phyloP scores from a whole-genome alignment of 2,329 filamentous ascomycete genomes.

The Colletotrichum eleusines region DNA sequence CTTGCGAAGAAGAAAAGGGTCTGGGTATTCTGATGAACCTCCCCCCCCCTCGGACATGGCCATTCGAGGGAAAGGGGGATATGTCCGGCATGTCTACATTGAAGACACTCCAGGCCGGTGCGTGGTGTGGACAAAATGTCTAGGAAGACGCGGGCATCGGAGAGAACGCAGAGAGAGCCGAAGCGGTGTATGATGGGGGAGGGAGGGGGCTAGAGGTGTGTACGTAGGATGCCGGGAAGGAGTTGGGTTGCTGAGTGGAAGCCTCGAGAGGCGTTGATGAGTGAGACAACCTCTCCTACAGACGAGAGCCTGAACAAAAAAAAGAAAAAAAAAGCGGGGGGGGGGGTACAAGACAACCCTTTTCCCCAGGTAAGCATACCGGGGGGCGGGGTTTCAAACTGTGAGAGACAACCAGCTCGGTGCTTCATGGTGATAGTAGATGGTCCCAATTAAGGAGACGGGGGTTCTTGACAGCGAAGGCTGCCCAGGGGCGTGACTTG shows the following conservation, averaged over 20 bases:
- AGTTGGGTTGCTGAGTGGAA: background rate
- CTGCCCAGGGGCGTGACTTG: background rate
- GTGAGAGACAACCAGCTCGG: background rate
- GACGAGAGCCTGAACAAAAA: background rate
- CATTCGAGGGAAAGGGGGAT: background rate
- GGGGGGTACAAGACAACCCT: background rate
- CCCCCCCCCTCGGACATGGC: background rate
- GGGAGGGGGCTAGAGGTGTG: background rate
- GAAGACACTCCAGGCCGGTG: background rate
- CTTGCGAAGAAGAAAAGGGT: background rate
- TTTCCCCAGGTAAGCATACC: no score
- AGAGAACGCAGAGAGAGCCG: background rate
- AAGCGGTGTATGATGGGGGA: background rate
- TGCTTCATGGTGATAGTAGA: background rate
- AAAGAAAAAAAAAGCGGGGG: no score
- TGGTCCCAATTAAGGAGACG: background rate
- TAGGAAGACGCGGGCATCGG: background rate
- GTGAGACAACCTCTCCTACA: background rate
- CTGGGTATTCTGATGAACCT: background rate
- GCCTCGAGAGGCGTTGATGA: background rate
- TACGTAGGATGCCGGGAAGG: background rate
- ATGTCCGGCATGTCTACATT: no score
- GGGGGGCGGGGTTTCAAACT: background rate
- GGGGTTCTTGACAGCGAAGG: background rate
- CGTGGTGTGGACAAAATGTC: background rate